phyloP scores from a whole-genome alignment of 305 asterid species.

The Fraxinus ornus region DNA sequence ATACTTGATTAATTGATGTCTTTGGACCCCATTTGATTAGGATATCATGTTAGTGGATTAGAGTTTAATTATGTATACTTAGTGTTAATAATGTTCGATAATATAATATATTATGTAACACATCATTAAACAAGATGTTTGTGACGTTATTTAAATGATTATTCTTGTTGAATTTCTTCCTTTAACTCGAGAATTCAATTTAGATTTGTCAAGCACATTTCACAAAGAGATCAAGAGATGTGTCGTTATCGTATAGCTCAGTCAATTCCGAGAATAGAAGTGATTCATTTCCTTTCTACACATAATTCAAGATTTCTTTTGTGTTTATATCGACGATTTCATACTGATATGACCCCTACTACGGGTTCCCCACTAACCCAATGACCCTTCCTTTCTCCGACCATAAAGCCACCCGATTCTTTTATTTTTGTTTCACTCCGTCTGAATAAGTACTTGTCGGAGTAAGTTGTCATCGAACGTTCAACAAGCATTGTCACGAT shows the following conservation, averaged over 20 bases:
- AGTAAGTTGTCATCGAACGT: background rate
- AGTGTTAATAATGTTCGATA: background rate
- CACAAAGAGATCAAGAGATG: background rate
- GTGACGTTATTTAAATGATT: background rate
- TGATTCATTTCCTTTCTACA: no score
- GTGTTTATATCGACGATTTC: no score
- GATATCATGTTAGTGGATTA: background rate
- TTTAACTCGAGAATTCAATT: background rate
- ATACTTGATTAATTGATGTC: background rate
- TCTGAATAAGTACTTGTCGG: background rate
- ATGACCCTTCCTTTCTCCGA: background rate
- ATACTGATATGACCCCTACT: background rate
- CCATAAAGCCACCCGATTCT: background rate
- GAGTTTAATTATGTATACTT: background rate
- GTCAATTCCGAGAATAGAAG: no score
- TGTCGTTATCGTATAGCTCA: no score
- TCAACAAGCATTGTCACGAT: background rate
- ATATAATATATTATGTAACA: background rate
- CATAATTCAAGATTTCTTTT: no score
- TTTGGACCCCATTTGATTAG: background rate
- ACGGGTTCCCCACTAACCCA: no score
- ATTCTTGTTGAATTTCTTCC: background rate
- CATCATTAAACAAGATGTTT: background rate
- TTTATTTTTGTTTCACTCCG: no score
- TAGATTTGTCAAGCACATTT: background rate